Evolutionary conservation across 352 stramenopile genomes (phyloP), one percentile per base, ranked within the genome.

Genomic region (Blastocystis hominis): DNA sequence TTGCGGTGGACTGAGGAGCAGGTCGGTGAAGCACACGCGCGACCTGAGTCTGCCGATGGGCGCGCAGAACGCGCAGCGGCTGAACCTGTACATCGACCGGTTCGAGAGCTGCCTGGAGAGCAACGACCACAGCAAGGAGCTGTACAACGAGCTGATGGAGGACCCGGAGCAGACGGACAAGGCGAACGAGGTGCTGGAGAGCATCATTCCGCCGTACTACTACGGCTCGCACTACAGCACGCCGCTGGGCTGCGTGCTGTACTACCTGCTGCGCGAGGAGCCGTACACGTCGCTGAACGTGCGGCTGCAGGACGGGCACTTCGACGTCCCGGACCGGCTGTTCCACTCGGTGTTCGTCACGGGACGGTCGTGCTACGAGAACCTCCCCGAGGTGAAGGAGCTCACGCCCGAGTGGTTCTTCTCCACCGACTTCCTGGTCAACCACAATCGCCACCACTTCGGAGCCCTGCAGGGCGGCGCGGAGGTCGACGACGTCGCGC

Each of bases 351-450:
- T 99, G 61, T 89, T 92, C 17, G 91, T 93, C 53, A 95, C 95
- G 15, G 99, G 95, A 93, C 93, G 97, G 30, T 98, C 98, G 94
- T 98, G 95, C 89, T 98, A 97, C 47, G 75, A 75, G 15, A 53
- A 61, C 24, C 95, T 95, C 0, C 94, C 95, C 56, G 96, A 99
- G 90, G 95, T 98, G 15, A 98, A 98, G 90, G 97, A 99, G 89
- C 90, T 99, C 10, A 98, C 94, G 17, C 97, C 97, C 10, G 97
- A 99, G 91, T 99, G 97, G 89, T 90, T 80, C 55, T 98, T 97
- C 89, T 93, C 89, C 34, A 93, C 95, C 36, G 91, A 94, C 15
- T 98, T 98, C 89, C 90, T 99, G 38, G 91, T 93, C 80, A 99
- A 99, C 90, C 84, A 92, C 10, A 98, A 98, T 89, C 89, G 94